Conservation (phyloP, 2,329 filamentous ascomycete genomes). For the Basipetospora chlamydospora region DNA sequence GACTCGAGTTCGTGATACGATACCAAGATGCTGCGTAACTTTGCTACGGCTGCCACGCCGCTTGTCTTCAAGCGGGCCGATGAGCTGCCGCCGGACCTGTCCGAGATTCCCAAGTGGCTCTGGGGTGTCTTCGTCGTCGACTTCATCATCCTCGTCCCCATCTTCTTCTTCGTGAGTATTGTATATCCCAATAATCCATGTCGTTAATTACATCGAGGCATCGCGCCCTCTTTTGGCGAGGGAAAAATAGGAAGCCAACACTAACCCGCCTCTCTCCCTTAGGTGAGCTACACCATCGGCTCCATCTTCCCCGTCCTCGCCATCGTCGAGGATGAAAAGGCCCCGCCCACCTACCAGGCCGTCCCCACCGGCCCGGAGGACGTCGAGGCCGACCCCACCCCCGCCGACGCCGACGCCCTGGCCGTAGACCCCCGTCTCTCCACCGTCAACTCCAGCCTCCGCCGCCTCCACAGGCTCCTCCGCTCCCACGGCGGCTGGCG, state of each 20-base stretch:
- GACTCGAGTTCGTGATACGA: no score
- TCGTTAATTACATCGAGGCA: no score
- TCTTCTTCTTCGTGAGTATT: no score
- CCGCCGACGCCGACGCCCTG: conserved; percentile 17
- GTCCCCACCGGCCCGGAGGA: conserved; percentile 28
- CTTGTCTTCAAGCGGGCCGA: conserved; percentile 4
- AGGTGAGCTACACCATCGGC: conserved; percentile 36
- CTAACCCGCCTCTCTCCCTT: not conserved
- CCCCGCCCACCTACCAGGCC: conserved; percentile 37
- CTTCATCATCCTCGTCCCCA: no score
- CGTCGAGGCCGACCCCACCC: conserved; percentile 16
- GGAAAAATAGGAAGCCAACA: not conserved
- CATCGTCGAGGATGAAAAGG: conserved; percentile 41
- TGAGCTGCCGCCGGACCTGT: not conserved
- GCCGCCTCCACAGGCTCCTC: conserved; percentile 39
- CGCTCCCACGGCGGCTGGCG: conserved; percentile 46
- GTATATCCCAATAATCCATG: not conserved
- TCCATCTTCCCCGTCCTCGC: conserved; percentile 38
- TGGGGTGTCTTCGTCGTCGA: conserved; percentile 1
- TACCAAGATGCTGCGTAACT: no score
- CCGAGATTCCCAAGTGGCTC: conserved; percentile 1
- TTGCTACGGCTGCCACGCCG: no score
- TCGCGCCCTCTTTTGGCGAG: no score
- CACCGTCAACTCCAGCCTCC: conserved; percentile 35
- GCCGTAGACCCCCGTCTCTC: no score